These are phyloP conservation scores for Mycena chlorophos DNA, from an alignment of 768 basidiomycete genomes.

Conservation along the genomic window DNA sequence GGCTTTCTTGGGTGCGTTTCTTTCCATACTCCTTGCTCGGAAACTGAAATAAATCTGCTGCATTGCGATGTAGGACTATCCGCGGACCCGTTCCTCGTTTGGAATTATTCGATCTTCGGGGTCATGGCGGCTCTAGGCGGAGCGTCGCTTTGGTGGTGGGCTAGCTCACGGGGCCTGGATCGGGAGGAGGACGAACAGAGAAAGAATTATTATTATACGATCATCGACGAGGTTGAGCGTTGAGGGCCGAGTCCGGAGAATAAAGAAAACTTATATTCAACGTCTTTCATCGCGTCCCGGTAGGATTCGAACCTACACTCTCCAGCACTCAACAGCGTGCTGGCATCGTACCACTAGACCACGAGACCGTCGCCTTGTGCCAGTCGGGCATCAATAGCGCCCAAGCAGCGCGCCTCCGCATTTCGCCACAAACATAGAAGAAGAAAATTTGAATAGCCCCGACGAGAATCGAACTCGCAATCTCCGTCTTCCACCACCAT, in stretches of 20 bases:
- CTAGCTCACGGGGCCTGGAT: neutral
- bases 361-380: no score
- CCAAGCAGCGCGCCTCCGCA: no score
- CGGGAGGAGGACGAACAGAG: neutral
- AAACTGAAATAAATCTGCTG: neutral
- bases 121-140: slow-evolving; percentile 56
- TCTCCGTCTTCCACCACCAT: no score
- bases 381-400: no score
- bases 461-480: no score
- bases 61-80: slow-evolving; percentile 56
- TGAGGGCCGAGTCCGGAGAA: no score
- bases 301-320: neutral
- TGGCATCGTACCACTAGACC: neutral
- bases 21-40: neutral
- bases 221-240: no score
- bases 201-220: no score
- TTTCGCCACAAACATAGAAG: no score
- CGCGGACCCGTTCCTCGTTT: slow-evolving; percentile 68
- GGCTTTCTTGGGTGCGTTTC: slow-evolving; percentile 64
- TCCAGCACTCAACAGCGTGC: neutral
- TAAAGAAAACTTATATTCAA: no score
- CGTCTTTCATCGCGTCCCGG: no score
- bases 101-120: slow-evolving; percentile 69
- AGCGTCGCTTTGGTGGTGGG: slow-evolving; percentile 46
- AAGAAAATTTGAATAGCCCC: no score